phyloP scores from a whole-genome alignment of 2,329 filamentous ascomycete genomes.

The Nemania serpens region DNA sequence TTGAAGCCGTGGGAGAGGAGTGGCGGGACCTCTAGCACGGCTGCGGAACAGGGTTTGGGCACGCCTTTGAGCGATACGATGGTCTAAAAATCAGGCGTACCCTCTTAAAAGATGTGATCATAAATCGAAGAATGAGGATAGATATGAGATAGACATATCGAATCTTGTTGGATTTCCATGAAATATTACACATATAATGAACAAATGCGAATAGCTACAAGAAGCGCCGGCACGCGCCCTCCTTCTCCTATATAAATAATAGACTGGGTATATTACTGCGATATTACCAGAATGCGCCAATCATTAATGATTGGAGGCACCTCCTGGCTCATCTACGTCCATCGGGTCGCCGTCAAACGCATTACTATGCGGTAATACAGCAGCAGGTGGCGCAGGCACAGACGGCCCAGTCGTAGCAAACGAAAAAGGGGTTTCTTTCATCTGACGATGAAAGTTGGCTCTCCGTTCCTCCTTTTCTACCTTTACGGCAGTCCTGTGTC shows the following conservation, averaged over 20 bases:
- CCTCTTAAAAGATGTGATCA: neutral
- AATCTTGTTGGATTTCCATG: neutral
- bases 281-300: neutral
- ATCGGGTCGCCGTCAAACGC: slow-evolving; percentile 11
- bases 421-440: slow-evolving; percentile 5
- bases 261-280: neutral
- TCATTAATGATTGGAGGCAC: neutral
- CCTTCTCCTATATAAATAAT: neutral
- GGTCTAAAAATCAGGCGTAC: neutral
- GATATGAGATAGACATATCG: neutral
- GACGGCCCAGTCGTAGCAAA: slow-evolving; percentile 3
- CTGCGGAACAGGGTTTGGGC: slow-evolving; percentile 5
- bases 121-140: neutral
- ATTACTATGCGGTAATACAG: neutral
- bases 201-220: neutral
- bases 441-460: slow-evolving; percentile 24
- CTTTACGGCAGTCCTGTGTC: slow-evolving; percentile 27
- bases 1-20: slow-evolving; percentile 68
- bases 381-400: neutral
- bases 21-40: neutral
- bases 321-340: slow-evolving; percentile 22
- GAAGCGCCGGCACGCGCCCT: neutral
- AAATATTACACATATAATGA: neutral
- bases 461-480: slow-evolving; percentile 29
- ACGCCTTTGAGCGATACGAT: neutral